phyloP scores from a whole-genome alignment of 768 basidiomycete genomes.

The Pleurotus cornucopiae region DNA sequence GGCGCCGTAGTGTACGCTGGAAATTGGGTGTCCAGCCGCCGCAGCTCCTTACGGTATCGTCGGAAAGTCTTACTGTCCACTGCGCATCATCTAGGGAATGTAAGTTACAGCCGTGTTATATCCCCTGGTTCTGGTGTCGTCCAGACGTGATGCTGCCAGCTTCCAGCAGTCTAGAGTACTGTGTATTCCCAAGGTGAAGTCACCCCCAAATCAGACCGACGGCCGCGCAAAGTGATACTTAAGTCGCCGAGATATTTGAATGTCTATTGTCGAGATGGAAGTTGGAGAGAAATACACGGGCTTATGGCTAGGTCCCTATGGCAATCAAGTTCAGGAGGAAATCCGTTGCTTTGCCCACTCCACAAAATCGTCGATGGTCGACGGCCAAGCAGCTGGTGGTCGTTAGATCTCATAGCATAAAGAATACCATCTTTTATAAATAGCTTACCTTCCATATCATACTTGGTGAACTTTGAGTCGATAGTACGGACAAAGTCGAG shows the following conservation, averaged over 20 bases:
- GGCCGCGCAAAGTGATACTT: background rate
- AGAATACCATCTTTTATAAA: background rate
- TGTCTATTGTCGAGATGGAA: no score
- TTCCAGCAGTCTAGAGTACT: background rate
- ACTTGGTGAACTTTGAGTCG: constrained; percentile 66
- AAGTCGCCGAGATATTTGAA: no score
- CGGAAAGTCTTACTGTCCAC: background rate
- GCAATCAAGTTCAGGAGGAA: constrained; percentile 1
- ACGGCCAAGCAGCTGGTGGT: constrained; percentile 59
- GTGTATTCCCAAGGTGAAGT: background rate
- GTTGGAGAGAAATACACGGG: no score
- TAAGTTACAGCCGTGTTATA: constrained; percentile 2
- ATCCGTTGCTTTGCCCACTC: constrained; percentile 35
- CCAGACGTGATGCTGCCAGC: background rate
- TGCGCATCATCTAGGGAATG: background rate
- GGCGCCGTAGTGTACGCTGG: background rate
- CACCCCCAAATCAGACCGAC: background rate
- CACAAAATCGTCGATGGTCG: constrained; percentile 65
- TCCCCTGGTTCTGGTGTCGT: background rate
- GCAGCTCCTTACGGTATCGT: background rate
- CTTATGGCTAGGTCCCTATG: no score
- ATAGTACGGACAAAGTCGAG: constrained; percentile 74
- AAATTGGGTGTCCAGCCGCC: background rate
- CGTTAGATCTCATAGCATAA: background rate
- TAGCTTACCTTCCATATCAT: constrained; percentile 69